A percentile compares a stretch with the other conserved stretches of the same genome.
These are phyloP conservation scores for Phytophthora boehmeriae DNA, from an alignment of 352 stramenopile species.

Conservation along the genomic window DNA sequence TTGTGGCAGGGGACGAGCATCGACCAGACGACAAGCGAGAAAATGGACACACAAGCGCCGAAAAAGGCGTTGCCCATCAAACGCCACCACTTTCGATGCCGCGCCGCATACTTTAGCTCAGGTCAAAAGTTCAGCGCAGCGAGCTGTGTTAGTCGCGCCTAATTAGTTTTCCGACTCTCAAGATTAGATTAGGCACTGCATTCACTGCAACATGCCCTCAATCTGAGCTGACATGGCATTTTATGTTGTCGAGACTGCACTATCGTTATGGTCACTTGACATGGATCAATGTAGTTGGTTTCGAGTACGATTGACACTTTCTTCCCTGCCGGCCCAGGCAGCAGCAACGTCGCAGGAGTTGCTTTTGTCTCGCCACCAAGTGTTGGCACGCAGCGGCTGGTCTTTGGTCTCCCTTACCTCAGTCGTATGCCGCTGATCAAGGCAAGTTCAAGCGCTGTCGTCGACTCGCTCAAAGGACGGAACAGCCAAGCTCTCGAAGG, in stretches of 20 bases:
- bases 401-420: conserved; percentile 6
- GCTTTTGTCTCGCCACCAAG: conserved; percentile 24
- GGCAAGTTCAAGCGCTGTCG: conserved; percentile 22
- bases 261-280: no score
- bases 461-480: background rate
- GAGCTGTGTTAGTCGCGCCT: background rate
- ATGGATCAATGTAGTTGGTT: background rate
- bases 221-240: no score
- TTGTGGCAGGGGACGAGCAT: conserved; percentile 2
- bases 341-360: conserved; percentile 14
- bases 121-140: no score
- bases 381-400: conserved; percentile 15
- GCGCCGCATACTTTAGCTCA: background rate
- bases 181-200: background rate
- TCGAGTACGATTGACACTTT: no score
- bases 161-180: background rate
- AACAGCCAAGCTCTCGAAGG: no score
- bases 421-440: background rate
- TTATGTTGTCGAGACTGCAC: no score
- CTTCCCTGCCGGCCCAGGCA: background rate
- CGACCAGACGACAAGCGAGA: conserved; percentile 7
- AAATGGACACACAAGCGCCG: conserved; percentile 1
- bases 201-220: no score
- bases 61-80: conserved; percentile 25
- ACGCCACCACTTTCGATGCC: conserved; percentile 4